These are phyloP conservation scores for Monosporascus cannonballus DNA, from an alignment of 2,329 filamentous ascomycete species.

Conservation along the genomic window DNA sequence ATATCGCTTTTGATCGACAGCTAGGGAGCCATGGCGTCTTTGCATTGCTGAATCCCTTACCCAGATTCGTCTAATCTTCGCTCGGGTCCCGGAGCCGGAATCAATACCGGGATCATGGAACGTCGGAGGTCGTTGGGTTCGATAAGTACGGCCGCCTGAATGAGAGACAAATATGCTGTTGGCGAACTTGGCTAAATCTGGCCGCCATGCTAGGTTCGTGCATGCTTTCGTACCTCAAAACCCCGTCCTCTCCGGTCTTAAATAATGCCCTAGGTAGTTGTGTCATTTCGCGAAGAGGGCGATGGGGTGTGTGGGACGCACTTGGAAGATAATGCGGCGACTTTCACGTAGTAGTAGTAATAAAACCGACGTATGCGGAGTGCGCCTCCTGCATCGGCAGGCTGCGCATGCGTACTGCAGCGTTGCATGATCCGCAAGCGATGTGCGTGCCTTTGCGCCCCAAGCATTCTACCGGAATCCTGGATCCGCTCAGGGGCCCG, in stretches of 20 bases:
- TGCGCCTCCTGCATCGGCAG: slow-evolving; percentile 4
- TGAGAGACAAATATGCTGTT: too few relatives aligned
- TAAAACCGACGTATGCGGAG: not conserved
- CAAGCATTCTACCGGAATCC: slow-evolving; percentile 14
- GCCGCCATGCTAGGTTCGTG: not conserved
- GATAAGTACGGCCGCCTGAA: too few relatives aligned
- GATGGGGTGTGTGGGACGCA: not conserved
- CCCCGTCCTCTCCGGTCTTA: not conserved
- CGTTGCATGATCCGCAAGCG: slow-evolving; percentile 16
- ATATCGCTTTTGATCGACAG: slow-evolving; percentile 23
- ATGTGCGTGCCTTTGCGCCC: not conserved
- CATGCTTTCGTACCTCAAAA: not conserved
- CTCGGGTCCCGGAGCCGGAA: not conserved
- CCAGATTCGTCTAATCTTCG: not conserved
- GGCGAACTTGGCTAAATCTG: not conserved
- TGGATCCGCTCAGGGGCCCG: slow-evolving; percentile 13
- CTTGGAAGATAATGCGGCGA: not conserved
- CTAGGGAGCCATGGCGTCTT: slow-evolving; percentile 1
- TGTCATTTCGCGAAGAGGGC: too few relatives aligned
- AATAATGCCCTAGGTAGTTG: too few relatives aligned
- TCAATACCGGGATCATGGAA: not conserved
- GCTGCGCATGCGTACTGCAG: slow-evolving; percentile 11
- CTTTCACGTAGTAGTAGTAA: not conserved
- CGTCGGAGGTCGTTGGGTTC: too few relatives aligned
- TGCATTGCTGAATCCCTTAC: not conserved